Evolutionary conservation across 2,329 filamentous ascomycete species (phyloP), one percentile per base, ranked within the genome.

Genomic region (Xylariaceae sp.): DNA sequence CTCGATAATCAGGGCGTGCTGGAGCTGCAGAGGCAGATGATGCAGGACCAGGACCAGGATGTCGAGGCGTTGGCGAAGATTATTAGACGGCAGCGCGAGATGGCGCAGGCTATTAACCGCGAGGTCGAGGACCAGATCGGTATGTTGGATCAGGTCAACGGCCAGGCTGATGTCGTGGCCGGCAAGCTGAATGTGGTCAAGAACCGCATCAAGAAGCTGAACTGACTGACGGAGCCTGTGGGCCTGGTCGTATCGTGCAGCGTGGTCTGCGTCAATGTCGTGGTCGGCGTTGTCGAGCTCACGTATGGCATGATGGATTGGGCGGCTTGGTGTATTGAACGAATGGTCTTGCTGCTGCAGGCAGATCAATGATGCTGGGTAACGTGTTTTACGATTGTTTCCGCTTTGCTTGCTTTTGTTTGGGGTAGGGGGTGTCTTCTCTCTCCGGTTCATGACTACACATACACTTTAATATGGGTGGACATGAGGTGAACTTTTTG

Each of bases 111-210:
- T 58, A 92, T 94, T 69, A 82, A 89, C 64, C 82, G 86, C 53
- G 90, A 93, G 76, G 80, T 92, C 58, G 82, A 85, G 56, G 74
- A 83, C 65, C 89, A 93, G 76, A 88, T 85, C 57, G 81, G 84
- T 71, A 83, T 91, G 82, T 77, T 94, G 35, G 81, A 84, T 10
- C 73, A 84, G 65, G 71, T 92, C 62, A 86, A 88, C 63, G 78
- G 85, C 57, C 88, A 92, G 73, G 81, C 82, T 2, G 84, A 87
- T 62, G 77, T 87, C 4, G 77, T 91, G 13, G 79, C 81, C 49
- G 80, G 80, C 62, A 93, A 93, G 80, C 74, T 92, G 58, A 79
- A 81, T 62, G 83, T 92, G 61, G 89, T 86, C n/a, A 90, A 88
- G 77, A 85, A 86, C 68, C 81, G 88, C 59, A 82, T 87, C 60